These are phyloP conservation scores for Graphilbum fragrans DNA, from an alignment of 2,329 filamentous ascomycete genomes.

Conservation along the genomic window DNA sequence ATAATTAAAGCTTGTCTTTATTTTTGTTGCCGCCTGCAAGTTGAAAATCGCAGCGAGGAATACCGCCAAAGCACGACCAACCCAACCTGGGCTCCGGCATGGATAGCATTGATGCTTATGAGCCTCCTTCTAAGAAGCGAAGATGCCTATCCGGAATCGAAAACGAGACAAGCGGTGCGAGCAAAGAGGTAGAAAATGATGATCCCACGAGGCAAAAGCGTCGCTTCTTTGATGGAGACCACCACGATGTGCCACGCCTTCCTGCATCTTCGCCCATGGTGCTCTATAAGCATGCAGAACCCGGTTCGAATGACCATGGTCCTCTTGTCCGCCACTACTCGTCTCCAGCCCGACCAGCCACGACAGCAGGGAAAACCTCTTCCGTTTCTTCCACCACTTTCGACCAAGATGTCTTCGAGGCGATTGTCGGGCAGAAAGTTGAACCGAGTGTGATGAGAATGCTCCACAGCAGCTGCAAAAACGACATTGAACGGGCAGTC, in stretches of 20 bases:
- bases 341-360: background rate
- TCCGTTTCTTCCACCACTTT: conserved; percentile 31
- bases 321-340: background rate
- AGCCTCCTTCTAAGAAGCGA: conserved; percentile 22
- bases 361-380: background rate
- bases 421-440: conserved; percentile 47
- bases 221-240: conserved; percentile 29
- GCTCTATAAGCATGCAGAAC: background rate
- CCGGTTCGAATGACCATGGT: background rate
- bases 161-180: background rate
- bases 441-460: conserved; percentile 31
- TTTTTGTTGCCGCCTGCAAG: background rate
- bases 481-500: conserved; percentile 49
- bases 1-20: too few relatives aligned
- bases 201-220: conserved; percentile 26
- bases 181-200: conserved; percentile 7
- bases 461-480: conserved; percentile 41
- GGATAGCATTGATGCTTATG: conserved; percentile 23
- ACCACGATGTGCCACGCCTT: conserved; percentile 1
- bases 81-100: conserved; percentile 15
- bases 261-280: background rate
- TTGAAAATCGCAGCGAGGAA: background rate
- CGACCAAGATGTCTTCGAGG: conserved; percentile 44
- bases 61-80: background rate
- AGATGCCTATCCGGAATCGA: conserved; percentile 11